Evolutionary conservation across 2,329 filamentous ascomycete genomes (phyloP).

Genomic region (Venturia asperata): DNA sequence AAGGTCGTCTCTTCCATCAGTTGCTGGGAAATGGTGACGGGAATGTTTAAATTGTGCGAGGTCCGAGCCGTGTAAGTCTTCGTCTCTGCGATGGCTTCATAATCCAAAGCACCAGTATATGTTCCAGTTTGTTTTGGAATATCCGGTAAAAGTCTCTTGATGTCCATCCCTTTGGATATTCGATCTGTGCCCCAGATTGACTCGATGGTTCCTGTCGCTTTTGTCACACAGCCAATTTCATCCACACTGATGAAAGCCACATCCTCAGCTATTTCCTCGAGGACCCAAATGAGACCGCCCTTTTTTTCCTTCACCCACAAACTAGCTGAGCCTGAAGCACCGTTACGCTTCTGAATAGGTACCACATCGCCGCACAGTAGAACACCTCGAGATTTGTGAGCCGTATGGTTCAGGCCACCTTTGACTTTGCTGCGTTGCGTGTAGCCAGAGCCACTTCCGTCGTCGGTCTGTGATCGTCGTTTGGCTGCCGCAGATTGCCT

Average conservation of each 20-base stretch:
- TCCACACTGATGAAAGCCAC: slow-evolving; percentile 71
- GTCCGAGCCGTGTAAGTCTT: slow-evolving; percentile 83
- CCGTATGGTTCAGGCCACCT: slow-evolving; percentile 58
- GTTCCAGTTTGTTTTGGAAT: slow-evolving; percentile 71
- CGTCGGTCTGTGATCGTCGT: slow-evolving; percentile 59
- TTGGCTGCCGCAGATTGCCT: slow-evolving; percentile 44
- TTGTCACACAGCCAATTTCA: slow-evolving; percentile 65
- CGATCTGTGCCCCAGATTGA: slow-evolving; percentile 77
- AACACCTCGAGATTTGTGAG: slow-evolving; percentile 76
- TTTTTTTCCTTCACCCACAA: slow-evolving; percentile 98
- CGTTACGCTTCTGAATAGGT: slow-evolving; percentile 93
- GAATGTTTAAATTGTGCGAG: slow-evolving; percentile 69
- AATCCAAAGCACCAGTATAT: slow-evolving; percentile 67
- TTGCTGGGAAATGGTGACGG: slow-evolving; percentile 72
- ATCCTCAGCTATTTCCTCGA: slow-evolving; percentile 96
- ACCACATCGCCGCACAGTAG: slow-evolving; percentile 96
- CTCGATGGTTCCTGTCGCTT: slow-evolving; percentile 66
- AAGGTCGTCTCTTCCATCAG: slow-evolving; percentile 63
- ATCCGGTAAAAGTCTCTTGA: slow-evolving; percentile 71
- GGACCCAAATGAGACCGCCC: slow-evolving; percentile 89
- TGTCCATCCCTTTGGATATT: slow-evolving; percentile 60
- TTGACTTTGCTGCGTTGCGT: slow-evolving; percentile 43
- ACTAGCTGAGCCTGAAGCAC: slow-evolving; percentile 82
- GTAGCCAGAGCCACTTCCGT: slow-evolving; percentile 47
- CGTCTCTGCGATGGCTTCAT: slow-evolving; percentile 62